Conservation (phyloP, 176 grass and related monocot genomes). For the Triticum monococcum region DNA sequence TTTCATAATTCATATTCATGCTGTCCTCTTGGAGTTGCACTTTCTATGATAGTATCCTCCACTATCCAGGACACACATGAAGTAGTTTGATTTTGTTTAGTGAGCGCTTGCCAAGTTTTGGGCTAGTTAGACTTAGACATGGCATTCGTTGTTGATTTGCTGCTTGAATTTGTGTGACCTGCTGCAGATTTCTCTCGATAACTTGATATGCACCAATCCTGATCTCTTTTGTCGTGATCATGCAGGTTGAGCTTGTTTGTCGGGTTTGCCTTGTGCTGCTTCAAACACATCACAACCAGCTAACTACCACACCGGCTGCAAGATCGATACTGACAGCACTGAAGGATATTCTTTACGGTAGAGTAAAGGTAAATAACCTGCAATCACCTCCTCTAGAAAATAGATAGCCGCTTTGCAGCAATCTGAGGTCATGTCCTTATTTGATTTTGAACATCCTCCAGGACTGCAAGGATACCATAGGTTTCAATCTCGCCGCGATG, state of each 20-base stretch:
- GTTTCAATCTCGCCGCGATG: constrained; percentile 93
- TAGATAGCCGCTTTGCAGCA: neutral
- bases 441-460: constrained; percentile 26
- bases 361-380: constrained; percentile 69
- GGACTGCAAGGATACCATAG: constrained; percentile 81
- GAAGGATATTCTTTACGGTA: constrained; percentile 63
- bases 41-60: too few species aligned
- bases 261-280: constrained; percentile 78
- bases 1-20: constrained; percentile 12
- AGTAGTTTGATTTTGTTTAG: neutral
- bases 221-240: constrained; percentile 12
- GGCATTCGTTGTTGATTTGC: neutral
- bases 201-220: neutral
- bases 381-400: neutral
- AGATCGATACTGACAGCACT: constrained; percentile 67
- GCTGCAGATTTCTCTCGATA: neutral
- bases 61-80: neutral
- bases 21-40: neutral
- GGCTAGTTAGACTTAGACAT: neutral
- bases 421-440: neutral
- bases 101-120: neutral
- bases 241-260: constrained; percentile 89
- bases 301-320: constrained; percentile 60
- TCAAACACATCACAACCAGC: constrained; percentile 93
- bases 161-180: neutral